phyloP scores from a whole-genome alignment of 345 rosid genomes.

The Conringia planisiliqua region DNA sequence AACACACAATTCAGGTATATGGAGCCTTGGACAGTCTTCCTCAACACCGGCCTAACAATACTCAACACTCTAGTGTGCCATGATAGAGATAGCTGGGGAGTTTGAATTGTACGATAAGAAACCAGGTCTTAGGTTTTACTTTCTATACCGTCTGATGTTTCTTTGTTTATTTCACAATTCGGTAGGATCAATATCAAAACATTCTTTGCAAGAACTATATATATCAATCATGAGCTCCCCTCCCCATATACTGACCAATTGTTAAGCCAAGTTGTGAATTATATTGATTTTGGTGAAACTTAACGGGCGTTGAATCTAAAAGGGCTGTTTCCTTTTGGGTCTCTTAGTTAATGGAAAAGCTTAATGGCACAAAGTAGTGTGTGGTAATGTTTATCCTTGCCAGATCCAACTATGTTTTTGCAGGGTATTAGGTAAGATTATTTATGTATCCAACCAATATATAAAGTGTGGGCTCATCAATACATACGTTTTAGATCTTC shows the following conservation, averaged over 20 bases:
- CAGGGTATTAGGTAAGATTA: neutral
- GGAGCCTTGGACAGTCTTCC: slow-evolving; percentile 14
- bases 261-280: neutral
- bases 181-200: neutral
- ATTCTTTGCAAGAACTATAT: neutral
- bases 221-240: neutral
- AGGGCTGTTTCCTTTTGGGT: neutral
- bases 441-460: neutral
- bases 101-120: slow-evolving; percentile 12
- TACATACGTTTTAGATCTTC: no score
- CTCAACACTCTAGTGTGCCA: slow-evolving; percentile 11
- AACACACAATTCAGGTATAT: slow-evolving; percentile 10
- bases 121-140: slow-evolving; percentile 9
- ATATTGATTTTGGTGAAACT: neutral
- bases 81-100: slow-evolving; percentile 7
- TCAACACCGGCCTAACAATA: neutral
- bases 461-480: neutral
- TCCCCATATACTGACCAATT: neutral
- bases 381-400: neutral
- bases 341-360: neutral
- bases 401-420: neutral
- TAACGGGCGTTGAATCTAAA: neutral
- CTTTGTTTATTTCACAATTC: neutral
- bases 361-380: neutral
- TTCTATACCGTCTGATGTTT: neutral